Conservation (phyloP, 805 yeast species). For the Yarrowia divulgata region DNA sequence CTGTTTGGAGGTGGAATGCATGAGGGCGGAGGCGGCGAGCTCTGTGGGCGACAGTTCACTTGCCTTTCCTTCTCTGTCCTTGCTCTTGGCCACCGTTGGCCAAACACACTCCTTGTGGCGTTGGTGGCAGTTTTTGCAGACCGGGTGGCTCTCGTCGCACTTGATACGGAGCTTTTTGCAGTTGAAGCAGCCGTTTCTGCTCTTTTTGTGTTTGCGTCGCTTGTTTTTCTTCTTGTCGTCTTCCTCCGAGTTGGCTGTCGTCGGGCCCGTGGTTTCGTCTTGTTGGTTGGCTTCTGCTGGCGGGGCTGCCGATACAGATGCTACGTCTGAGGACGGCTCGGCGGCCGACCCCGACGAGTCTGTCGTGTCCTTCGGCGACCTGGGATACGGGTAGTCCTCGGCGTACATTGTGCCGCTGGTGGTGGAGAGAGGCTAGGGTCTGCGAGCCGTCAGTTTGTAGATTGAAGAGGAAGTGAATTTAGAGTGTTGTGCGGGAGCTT, state of each 20-base stretch:
- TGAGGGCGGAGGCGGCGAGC: slow-evolving; percentile 29
- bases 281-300: neutral
- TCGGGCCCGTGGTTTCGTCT: slow-evolving; percentile 3
- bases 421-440: slow-evolving; percentile 9
- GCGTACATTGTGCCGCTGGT: slow-evolving; percentile 28
- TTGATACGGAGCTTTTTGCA: slow-evolving; percentile 45
- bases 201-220: slow-evolving; percentile 44
- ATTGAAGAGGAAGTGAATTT: slow-evolving; percentile 20
- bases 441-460: slow-evolving; percentile 5
- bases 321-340: slow-evolving; percentile 8
- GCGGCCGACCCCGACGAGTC: slow-evolving; percentile 30
- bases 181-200: slow-evolving; percentile 45
- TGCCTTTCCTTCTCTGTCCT: slow-evolving; percentile 17
- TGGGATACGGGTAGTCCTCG: slow-evolving; percentile 32
- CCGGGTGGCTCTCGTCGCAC: slow-evolving; percentile 46
- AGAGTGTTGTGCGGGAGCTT: slow-evolving; percentile 25
- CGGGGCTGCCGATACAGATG: slow-evolving; percentile 3
- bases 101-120: slow-evolving; percentile 43
- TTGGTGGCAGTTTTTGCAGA: slow-evolving; percentile 43
- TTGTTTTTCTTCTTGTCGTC: slow-evolving; percentile 40
- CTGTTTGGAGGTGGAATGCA: slow-evolving; percentile 31
- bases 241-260: slow-evolving; percentile 17
- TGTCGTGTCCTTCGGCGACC: slow-evolving; percentile 33
- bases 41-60: slow-evolving; percentile 28
- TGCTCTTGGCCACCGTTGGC: slow-evolving; percentile 28